phyloP scores from a whole-genome alignment of 2,329 filamentous ascomycete genomes.

The Xylariaceae sp. region DNA sequence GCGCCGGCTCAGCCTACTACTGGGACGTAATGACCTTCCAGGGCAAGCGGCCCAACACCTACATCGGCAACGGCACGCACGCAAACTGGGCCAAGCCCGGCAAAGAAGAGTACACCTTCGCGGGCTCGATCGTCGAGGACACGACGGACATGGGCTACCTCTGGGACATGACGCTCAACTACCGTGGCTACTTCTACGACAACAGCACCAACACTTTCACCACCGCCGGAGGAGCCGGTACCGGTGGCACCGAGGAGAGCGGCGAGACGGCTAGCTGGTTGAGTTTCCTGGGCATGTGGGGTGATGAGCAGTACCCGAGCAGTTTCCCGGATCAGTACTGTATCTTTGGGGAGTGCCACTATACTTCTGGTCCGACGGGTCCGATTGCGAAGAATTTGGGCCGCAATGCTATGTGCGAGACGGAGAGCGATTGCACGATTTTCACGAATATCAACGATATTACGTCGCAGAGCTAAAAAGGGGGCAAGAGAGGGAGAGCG shows the following conservation, averaged over 20 bases:
- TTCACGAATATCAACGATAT: conserved; percentile 10
- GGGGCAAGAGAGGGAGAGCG: not conserved
- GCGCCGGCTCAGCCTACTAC: conserved; percentile 13
- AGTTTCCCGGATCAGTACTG: conserved; percentile 11
- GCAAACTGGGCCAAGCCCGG: conserved; percentile 13
- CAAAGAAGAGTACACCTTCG: conserved; percentile 11
- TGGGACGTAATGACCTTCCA: conserved; percentile 15
- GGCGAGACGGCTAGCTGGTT: conserved; percentile 11
- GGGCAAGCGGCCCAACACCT: conserved; percentile 10
- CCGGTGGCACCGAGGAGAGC: conserved; percentile 8
- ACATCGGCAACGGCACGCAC: conserved; percentile 11
- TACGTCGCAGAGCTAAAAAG: conserved; percentile 8
- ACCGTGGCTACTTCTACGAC: conserved; percentile 14
- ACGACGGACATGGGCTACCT: conserved; percentile 11
- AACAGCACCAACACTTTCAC: conserved; percentile 9
- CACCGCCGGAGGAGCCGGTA: conserved; percentile 6
- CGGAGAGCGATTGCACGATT: conserved; percentile 11
- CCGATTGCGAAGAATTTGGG: conserved; percentile 14
- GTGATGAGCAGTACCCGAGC: conserved; percentile 10
- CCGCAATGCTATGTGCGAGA: conserved; percentile 10
- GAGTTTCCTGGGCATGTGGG: conserved; percentile 8
- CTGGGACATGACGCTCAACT: conserved; percentile 14
- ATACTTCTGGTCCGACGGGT: conserved; percentile 9
- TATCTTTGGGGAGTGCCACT: conserved; percentile 11
- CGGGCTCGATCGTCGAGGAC: conserved; percentile 6